Evolutionary conservation across 768 basidiomycete species (phyloP), one percentile per base, ranked within the genome.

Genomic region (Clathrus columnatus): DNA sequence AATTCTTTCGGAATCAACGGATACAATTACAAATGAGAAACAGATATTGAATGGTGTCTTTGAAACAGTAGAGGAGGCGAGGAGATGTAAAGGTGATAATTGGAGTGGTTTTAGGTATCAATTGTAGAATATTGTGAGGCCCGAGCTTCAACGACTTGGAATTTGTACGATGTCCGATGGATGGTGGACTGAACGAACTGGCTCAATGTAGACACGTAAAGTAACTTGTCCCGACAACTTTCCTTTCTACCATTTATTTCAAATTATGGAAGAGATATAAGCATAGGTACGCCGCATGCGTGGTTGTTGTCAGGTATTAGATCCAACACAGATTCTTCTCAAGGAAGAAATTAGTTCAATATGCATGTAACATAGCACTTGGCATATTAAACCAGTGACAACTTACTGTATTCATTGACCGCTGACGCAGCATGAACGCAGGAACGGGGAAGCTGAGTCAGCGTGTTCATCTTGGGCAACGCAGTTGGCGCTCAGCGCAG

Each of bases 1-100:
- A 30, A 81, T 85, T 46, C 23, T 54, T n/a, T 32, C 27, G 41
- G 44, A 28, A 26, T 42, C 10, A 36, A 41, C n/a, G 43, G 24
- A 20, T 17, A 32, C 14, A 36, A 11, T n/a, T 36, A 36, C 36
- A 36, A 36, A 11, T 36, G 7, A 36, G 36, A 36, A n/a, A n/a
- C 36, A 36, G 36, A 36, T 5, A 36, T 36, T 36, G 18, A 48
- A 55, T 27, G 45, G 43, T 20, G 17, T 55, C 10, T 55, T 26
- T 48, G 54, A 47, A 23, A 55, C 45, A 27, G 45, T 55, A 16
- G 46, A 28, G 10, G 46, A 47, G 2, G 46, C 46, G 2, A 47
- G 46, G 46, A 47, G 26, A 28, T 11, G 4, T 47, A 47, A 47
- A 47, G 46, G 46, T 14, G 46, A 47, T 47, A 47, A 18, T 8